Evolutionary conservation across 441 rosid species (phyloP).

Genomic region (Populus hybrid): DNA sequence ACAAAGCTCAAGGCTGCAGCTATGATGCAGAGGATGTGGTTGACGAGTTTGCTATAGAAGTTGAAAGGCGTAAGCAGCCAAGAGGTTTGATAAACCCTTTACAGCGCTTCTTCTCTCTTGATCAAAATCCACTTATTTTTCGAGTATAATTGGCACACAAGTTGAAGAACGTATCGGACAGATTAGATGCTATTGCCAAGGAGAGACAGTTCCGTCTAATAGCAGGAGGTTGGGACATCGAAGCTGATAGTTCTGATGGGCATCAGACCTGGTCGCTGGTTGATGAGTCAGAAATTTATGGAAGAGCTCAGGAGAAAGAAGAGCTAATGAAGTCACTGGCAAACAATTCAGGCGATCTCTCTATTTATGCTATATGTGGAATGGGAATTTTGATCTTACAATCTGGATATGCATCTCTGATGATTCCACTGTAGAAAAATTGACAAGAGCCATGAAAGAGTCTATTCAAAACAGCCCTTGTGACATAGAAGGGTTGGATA

Average conservation of each 20-base stretch:
- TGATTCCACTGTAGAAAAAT: not conserved
- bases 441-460: constrained; percentile 5
- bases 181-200: too few relatives aligned
- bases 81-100: too few relatives aligned
- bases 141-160: too few relatives aligned
- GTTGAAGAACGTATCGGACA: too few relatives aligned
- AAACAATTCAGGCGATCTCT: not conserved
- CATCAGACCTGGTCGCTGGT: not conserved
- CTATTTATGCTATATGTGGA: constrained; percentile 6
- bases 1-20: not conserved
- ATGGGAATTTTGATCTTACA: constrained; percentile 8
- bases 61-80: too few relatives aligned
- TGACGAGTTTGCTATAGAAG: too few relatives aligned
- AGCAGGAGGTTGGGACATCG: not conserved
- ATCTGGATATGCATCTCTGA: constrained; percentile 20
- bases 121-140: too few relatives aligned
- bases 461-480: too few relatives aligned
- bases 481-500: too few relatives aligned
- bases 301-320: not conserved
- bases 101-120: too few relatives aligned
- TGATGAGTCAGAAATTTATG: constrained; percentile 4
- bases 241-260: not conserved
- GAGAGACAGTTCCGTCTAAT: too few relatives aligned
- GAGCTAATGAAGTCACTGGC: not conserved
- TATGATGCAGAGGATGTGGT: too few relatives aligned